Percentiles rank a stretch among this genome's conserved stretches.
Conservation (phyloP, 164 flowering plant genomes). For the Taxillus chinensis region DNA sequence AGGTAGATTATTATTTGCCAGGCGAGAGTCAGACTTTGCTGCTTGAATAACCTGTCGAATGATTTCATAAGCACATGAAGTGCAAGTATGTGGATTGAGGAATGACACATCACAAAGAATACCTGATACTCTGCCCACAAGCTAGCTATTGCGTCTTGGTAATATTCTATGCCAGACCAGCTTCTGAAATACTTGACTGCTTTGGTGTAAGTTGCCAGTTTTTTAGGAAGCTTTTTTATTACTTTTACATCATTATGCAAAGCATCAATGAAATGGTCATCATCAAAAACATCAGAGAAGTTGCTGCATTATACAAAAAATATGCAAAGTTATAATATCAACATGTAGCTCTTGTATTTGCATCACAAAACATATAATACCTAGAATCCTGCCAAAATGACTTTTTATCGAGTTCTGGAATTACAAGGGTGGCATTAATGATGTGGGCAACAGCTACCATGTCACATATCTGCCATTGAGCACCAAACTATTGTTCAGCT, state of each 20-base stretch:
- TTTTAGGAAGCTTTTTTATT: constrained; percentile 72
- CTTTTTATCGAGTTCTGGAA: constrained; percentile 87
- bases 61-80: not conserved
- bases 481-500: constrained; percentile 4
- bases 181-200: constrained; percentile 76
- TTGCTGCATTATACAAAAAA: constrained; percentile 51
- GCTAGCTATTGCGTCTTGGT: constrained; percentile 64
- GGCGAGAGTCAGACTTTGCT: constrained; percentile 90
- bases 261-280: constrained; percentile 62
- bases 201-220: constrained; percentile 39
- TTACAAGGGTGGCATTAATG: constrained; percentile 85
- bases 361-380: constrained; percentile 19
- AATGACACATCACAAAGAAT: constrained; percentile 4
- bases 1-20: constrained; percentile 86
- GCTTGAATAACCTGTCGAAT: constrained; percentile 73
- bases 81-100: not conserved
- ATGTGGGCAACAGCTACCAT: constrained; percentile 98
- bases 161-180: constrained; percentile 90
- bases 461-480: constrained; percentile 74
- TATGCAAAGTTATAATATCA: not conserved
- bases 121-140: constrained; percentile 86
- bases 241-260: constrained; percentile 69
- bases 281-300: constrained; percentile 92
- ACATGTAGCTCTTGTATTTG: not conserved
- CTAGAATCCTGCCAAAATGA: constrained; percentile 96